These are phyloP conservation scores for Trichoderma atrobrunneum DNA, from an alignment of 2,329 filamentous ascomycete genomes.

Conservation along the genomic window DNA sequence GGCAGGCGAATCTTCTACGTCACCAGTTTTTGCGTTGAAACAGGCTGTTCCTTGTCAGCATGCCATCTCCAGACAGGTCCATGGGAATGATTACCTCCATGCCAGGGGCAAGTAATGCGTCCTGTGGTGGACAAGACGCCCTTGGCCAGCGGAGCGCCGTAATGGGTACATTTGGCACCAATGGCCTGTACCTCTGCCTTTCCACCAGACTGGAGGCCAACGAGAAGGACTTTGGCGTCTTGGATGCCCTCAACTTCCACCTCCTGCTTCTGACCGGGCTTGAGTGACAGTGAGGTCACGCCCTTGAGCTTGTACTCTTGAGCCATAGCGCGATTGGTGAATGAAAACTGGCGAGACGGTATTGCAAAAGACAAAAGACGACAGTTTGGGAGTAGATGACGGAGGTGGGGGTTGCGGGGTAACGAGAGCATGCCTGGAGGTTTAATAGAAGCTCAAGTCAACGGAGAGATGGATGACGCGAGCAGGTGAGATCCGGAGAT, in stretches of 20 bases:
- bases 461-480: not conserved
- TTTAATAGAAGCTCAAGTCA: constrained; percentile 5
- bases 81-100: constrained; percentile 66
- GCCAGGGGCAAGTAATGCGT: constrained; percentile 90
- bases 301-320: constrained; percentile 71
- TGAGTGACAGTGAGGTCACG: constrained; percentile 69
- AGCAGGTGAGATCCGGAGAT: not conserved
- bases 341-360: constrained; percentile 25
- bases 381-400: constrained; percentile 2
- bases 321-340: constrained; percentile 43
- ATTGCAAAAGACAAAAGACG: not conserved
- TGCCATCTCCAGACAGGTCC: not conserved
- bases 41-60: constrained; percentile 59
- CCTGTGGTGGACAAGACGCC: constrained; percentile 81
- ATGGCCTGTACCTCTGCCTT: constrained; percentile 49
- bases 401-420: constrained; percentile 21
- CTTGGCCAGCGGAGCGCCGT: constrained; percentile 83
- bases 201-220: constrained; percentile 34
- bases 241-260: constrained; percentile 81
- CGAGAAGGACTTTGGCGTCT: constrained; percentile 78
- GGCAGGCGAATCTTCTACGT: constrained; percentile 92
- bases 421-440: constrained; percentile 9
- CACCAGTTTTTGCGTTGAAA: constrained; percentile 84
- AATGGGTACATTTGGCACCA: constrained; percentile 84
- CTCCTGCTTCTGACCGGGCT: constrained; percentile 81